Evolutionary conservation across 2,329 filamentous ascomycete species (phyloP).

Genomic region (Aspergillus sp.): DNA sequence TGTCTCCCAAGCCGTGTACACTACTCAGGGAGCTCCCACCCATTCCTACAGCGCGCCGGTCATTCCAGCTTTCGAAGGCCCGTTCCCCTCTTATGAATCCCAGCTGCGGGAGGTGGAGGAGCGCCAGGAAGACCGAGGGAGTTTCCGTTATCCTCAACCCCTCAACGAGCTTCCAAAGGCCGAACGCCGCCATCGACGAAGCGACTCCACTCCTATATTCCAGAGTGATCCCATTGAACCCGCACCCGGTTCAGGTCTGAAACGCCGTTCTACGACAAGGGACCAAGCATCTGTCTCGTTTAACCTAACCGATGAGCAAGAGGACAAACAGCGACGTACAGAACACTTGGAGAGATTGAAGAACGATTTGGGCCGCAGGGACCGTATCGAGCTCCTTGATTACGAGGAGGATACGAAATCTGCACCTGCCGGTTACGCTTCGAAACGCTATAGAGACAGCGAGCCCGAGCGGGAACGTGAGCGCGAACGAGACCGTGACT

Average conservation of each 20-base stretch:
- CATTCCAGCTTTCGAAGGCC: constrained; percentile 21
- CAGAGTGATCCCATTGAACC: constrained; percentile 33
- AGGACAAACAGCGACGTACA: constrained; percentile 46
- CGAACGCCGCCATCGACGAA: constrained; percentile 33
- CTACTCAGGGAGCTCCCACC: constrained; percentile 41
- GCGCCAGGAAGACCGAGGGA: constrained; percentile 11
- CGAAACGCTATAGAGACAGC: constrained; percentile 20
- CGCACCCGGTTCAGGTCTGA: constrained; percentile 16
- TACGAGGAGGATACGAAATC: constrained; percentile 25
- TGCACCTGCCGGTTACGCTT: constrained; percentile 17
- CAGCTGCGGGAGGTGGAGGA: constrained; percentile 16
- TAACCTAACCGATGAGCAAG: constrained; percentile 58
- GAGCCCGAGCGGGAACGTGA: constrained; percentile 4
- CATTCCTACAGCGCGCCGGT: constrained; percentile 44
- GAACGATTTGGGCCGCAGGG: constrained; percentile 22
- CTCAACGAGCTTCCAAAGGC: constrained; percentile 6
- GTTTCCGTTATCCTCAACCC: constrained; percentile 9
- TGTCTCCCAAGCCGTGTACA: constrained; percentile 68
- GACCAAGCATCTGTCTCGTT: constrained; percentile 55
- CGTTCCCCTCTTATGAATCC: constrained; percentile 19
- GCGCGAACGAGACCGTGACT: neutral
- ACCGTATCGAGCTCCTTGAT: constrained; percentile 28
- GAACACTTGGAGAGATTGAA: constrained; percentile 25
- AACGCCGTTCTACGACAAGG: constrained; percentile 35
- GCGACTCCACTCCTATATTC: constrained; percentile 49